These are phyloP conservation scores for Saksenaea vasiformis DNA, from an alignment of 371 early-diverging fungal species.

Conservation along the genomic window DNA sequence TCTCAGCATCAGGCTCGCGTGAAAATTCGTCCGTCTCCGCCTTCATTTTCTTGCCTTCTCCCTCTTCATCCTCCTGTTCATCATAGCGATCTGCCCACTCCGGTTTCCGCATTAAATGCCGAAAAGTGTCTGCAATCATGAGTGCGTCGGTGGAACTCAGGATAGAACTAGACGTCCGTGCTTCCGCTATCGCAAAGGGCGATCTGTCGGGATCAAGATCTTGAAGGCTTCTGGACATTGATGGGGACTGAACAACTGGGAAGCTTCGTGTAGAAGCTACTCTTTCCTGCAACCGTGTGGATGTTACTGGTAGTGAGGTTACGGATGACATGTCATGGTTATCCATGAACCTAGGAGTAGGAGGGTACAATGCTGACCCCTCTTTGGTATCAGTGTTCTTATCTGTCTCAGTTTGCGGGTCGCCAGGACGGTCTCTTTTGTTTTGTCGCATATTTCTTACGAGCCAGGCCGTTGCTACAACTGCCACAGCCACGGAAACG, in stretches of 20 bases:
- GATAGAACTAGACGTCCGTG: constrained; percentile 44
- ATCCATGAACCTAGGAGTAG: constrained; percentile 9
- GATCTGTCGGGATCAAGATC: background rate
- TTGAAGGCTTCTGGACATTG: background rate
- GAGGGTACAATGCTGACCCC: constrained; percentile 13
- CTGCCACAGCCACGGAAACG: constrained; percentile 27
- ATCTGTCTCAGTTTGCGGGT: constrained; percentile 1
- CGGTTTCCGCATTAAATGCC: constrained; percentile 55
- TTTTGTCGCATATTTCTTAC: constrained; percentile 22
- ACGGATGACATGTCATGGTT: constrained; percentile 16
- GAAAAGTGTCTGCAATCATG: constrained; percentile 55
- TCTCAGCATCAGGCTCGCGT: background rate
- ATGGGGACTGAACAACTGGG: background rate
- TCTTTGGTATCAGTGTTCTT: constrained; percentile 1
- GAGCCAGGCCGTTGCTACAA: constrained; percentile 27
- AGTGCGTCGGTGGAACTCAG: constrained; percentile 51
- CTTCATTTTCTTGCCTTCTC: constrained; percentile 6
- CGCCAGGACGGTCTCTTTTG: constrained; percentile 8
- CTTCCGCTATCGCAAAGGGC: constrained; percentile 13
- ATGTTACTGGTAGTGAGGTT: constrained; percentile 10
- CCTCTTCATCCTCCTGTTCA: constrained; percentile 21
- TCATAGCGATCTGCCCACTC: constrained; percentile 49
- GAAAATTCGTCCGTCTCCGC: background rate
- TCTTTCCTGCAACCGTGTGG: background rate
- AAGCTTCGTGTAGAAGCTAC: background rate